Conservation (phyloP, 2,329 filamentous ascomycete species). For the Scolecobasidium constrictum region DNA sequence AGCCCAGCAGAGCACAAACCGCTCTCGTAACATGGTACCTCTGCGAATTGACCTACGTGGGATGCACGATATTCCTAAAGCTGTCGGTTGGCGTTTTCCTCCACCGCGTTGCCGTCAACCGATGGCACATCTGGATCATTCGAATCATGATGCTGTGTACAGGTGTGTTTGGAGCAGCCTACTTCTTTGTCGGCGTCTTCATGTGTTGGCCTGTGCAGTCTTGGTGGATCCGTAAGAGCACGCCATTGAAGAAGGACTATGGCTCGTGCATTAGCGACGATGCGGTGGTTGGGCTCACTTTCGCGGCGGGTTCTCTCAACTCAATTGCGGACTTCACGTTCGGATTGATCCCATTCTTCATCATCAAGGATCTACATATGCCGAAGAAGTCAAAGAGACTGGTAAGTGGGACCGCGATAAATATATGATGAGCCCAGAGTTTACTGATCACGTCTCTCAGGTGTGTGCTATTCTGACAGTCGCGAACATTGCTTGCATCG, state of each 20-base stretch:
- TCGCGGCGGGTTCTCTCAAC: conserved; percentile 12
- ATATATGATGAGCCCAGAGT: too few species aligned
- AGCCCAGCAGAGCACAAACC: neutral
- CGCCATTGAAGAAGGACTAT: neutral
- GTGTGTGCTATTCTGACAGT: too few species aligned
- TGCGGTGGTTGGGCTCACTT: conserved; percentile 6
- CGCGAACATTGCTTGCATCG: conserved; percentile 17
- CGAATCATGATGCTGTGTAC: conserved; percentile 1
- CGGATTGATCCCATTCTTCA: conserved; percentile 18
- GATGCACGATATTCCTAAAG: conserved; percentile 1
- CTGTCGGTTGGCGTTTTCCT: conserved; percentile 8
- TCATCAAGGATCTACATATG: conserved; percentile 19
- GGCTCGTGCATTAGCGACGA: conserved; percentile 1
- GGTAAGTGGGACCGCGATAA: conserved; percentile 17
- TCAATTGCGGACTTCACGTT: conserved; percentile 14
- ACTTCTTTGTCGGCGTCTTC: conserved; percentile 9
- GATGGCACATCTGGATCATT: conserved; percentile 7
- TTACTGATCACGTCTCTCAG: too few species aligned
- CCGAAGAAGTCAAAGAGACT: conserved; percentile 17
- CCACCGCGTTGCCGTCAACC: conserved; percentile 4
- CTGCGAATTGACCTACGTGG: conserved; percentile 10
- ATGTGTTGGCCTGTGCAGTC: conserved; percentile 6
- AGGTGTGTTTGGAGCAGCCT: conserved; percentile 3
- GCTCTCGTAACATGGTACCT: conserved; percentile 7
- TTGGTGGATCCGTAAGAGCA: conserved; percentile 9